Evolutionary conservation across 1,139 yeast genomes (phyloP), one percentile per base, ranked within the genome.

Genomic region (Geotrichum restrictum): DNA sequence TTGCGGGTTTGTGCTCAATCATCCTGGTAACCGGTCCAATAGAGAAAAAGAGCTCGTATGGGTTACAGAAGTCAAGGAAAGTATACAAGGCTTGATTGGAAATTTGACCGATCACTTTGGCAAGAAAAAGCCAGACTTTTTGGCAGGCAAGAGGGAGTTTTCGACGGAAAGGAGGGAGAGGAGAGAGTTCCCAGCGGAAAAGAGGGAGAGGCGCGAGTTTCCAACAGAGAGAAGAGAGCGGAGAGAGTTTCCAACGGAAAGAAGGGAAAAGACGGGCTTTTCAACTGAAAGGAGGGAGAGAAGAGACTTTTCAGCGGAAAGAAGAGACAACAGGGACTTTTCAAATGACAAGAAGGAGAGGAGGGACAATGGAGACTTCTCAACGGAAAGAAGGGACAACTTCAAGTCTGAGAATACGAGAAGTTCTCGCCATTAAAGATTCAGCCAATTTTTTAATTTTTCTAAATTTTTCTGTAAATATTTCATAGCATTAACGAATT

Each of bases 1-100:
- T 11, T 49, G 56, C 22, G 42, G 43, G 19, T 42, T 19, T 29
- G 34, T 45, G 13, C 27, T 53, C 36, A 43, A 47, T 18, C 51
- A 53, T 22, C 18, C 36, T 6, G 41, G 42, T 6, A 37, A 24
- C 18, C 21, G 10, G 16, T 10, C 29, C 14, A 24, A 21, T 16
- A 19, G 13, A 3, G 39, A 31, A 2, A 40, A 24, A 4, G 51
- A 43, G 1, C 19, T 47, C 14, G 36, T 18, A 3, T 45, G 48
- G 45, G 27, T 53, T n/a, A 33, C 34, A 11, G 34, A 47, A 6
- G 43, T 43, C 4, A 43, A 46, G 14, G 29, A 33, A 3, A 27
- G 33, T 11, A 16, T 50, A n/a, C 40, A 49, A 16, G 36, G 3
- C 1, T 33, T 45, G 16, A 33, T 24, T 3, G 22, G 31, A n/a